These are phyloP conservation scores for Oryza australiensis DNA, from an alignment of 176 grass and related monocot species.

Conservation along the genomic window DNA sequence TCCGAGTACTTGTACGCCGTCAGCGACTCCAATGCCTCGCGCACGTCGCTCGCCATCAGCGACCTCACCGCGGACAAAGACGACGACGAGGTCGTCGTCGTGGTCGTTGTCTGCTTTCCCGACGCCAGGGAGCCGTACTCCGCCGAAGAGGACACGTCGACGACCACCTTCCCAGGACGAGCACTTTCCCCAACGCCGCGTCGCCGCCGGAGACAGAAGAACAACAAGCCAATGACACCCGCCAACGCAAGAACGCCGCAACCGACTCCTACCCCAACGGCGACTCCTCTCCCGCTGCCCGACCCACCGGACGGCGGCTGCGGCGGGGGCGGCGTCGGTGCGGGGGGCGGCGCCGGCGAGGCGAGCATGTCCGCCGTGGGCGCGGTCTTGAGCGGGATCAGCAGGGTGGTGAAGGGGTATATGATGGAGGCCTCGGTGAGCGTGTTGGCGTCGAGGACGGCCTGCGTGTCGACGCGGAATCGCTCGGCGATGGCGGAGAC, in stretches of 20 bases:
- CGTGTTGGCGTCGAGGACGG: slow-evolving; percentile 54
- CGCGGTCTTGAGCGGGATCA: slow-evolving; percentile 61
- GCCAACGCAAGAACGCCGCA: slow-evolving; percentile 41
- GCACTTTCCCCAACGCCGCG: not conserved
- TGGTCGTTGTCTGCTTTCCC: slow-evolving; percentile 17
- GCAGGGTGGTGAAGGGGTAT: slow-evolving; percentile 76
- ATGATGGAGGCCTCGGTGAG: slow-evolving; percentile 37
- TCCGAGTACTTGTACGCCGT: slow-evolving; percentile 64
- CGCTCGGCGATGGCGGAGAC: slow-evolving; percentile 38
- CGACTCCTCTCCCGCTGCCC: slow-evolving; percentile 38
- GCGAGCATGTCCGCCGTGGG: slow-evolving; percentile 54
- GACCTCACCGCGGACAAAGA: not conserved
- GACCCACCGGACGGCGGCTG: not conserved
- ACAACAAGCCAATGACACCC: slow-evolving; percentile 17
- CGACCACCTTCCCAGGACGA: not conserved
- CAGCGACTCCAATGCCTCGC: slow-evolving; percentile 56
- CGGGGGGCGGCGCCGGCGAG: slow-evolving; percentile 43
- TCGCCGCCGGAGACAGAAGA: slow-evolving; percentile 18
- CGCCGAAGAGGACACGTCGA: slow-evolving; percentile 16
- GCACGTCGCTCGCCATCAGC: slow-evolving; percentile 43
- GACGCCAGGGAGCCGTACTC: slow-evolving; percentile 38
- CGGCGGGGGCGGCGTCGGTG: slow-evolving; percentile 14
- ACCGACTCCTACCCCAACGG: slow-evolving; percentile 53
- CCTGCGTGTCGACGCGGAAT: slow-evolving; percentile 40
- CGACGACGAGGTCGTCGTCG: slow-evolving; percentile 3